Evolutionary conservation across 352 stramenopile genomes (phyloP), one percentile per base, ranked within the genome.

Genomic region (Thalassiosira allenii): DNA sequence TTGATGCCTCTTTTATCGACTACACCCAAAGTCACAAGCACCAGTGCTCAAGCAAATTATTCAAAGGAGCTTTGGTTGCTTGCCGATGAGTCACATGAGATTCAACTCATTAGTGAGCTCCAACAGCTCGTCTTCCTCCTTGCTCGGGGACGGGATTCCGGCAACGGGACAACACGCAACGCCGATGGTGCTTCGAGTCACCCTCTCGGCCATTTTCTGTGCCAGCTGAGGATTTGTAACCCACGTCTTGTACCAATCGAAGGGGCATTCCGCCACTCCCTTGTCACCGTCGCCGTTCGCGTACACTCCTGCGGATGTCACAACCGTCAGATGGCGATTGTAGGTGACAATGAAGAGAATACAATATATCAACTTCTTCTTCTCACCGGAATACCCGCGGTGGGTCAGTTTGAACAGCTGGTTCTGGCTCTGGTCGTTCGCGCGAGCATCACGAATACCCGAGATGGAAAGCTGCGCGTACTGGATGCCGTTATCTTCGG

Each of bases 331-430:
- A 22, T 32, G 27, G 56, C 20, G 30, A 47, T n/a, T n/a, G n/a
- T n/a, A n/a, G n/a, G n/a, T n/a, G n/a, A n/a, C n/a, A n/a, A n/a
- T n/a, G n/a, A n/a, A n/a, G n/a, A n/a, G n/a, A n/a, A n/a, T n/a
- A n/a, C n/a, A n/a, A n/a, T n/a, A n/a, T n/a, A n/a, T n/a, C n/a
- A n/a, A n/a, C n/a, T n/a, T n/a, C n/a, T n/a, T n/a, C n/a, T n/a
- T n/a, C 56, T 64, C 25, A 68, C 69, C 69, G 12, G 72, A 75
- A 41, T 81, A 81, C 0, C 72, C 72, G 9, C 89, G 53, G 70
- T 94, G 89, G 20, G 77, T 80, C 0, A 94, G 56, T 51, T 94
- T 94, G 75, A 91, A 94, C 6, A 94, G 37, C 54, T 94, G 89
- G 69, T 93, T 93, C 76, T 94, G 89, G 23, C 70, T 87, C 62